Conservation (phyloP, 352 stramenopile species). For the Phytophthora tubulina region DNA sequence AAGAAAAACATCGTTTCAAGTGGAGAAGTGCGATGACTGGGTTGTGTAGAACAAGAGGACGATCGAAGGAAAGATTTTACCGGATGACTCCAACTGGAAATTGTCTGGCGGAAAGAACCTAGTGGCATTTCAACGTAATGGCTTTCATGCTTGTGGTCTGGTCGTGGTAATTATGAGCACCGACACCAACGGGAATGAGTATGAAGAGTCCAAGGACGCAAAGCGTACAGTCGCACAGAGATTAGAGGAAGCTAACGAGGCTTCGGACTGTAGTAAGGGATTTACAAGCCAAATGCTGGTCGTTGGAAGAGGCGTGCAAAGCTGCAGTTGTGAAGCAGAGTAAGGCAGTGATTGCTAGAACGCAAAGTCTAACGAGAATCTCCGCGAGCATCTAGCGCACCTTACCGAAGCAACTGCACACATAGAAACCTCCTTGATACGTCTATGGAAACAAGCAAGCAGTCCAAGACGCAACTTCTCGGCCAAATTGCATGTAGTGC, state of each 20-base stretch:
- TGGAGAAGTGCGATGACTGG: too few relatives aligned
- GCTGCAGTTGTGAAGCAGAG: conserved; percentile 25
- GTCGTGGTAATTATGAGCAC: too few relatives aligned
- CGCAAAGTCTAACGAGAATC: conserved; percentile 33
- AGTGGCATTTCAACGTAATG: too few relatives aligned
- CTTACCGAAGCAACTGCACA: conserved; percentile 34
- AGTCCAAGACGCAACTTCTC: conserved; percentile 44
- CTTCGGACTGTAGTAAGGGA: conserved; percentile 65
- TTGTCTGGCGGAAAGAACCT: too few relatives aligned
- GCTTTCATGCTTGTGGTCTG: too few relatives aligned
- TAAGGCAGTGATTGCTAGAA: conserved; percentile 7
- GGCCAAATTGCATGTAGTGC: conserved; percentile 29
- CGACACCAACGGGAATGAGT: too few relatives aligned
- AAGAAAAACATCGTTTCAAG: too few relatives aligned
- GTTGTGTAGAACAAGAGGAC: too few relatives aligned
- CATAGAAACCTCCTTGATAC: conserved; percentile 45
- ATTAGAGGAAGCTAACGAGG: conserved; percentile 74
- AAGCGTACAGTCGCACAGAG: conserved; percentile 60
- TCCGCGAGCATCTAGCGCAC: conserved; percentile 32
- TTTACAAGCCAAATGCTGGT: conserved; percentile 43
- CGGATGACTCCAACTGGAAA: too few relatives aligned
- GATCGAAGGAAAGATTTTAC: too few relatives aligned
- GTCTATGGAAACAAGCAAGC: conserved; percentile 41
- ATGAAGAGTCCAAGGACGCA: conserved; percentile 56
- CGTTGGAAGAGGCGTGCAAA: conserved; percentile 44